Percentiles rank a stretch among this genome's conserved stretches.
Conservation (phyloP, 306 rosid species). For the Clitoria ternatea region DNA sequence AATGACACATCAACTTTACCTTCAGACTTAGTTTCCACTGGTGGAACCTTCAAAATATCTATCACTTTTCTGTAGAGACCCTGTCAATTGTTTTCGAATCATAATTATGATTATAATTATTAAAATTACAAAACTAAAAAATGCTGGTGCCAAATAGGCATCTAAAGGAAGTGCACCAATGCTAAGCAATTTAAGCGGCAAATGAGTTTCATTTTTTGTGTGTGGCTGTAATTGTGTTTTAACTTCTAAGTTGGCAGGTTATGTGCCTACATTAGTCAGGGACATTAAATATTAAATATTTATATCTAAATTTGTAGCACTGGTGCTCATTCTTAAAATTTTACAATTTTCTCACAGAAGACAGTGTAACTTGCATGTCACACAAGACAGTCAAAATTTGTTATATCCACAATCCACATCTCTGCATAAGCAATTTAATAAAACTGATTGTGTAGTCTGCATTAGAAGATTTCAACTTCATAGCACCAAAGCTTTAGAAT, state of each 20-base stretch:
- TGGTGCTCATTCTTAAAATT: background rate
- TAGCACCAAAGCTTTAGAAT: background rate
- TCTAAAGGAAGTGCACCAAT: background rate
- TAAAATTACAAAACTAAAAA: background rate
- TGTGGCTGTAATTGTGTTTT: too few relatives aligned
- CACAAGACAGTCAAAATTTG: background rate
- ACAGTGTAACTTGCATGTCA: background rate
- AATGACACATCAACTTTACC: slow-evolving; percentile 34
- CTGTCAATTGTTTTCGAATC: slow-evolving; percentile 37
- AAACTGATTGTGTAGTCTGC: background rate
- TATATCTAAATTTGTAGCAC: background rate
- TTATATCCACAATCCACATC: background rate
- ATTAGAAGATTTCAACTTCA: background rate
- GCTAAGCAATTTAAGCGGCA: background rate
- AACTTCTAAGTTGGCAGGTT: background rate
- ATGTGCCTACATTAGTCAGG: background rate
- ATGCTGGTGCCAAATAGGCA: background rate
- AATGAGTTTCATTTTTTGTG: too few relatives aligned
- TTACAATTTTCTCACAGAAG: background rate
- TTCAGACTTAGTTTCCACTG: slow-evolving; percentile 43
- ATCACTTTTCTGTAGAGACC: slow-evolving; percentile 79
- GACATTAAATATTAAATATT: background rate
- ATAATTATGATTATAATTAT: background rate
- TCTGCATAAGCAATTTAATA: background rate
- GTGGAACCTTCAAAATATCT: slow-evolving; percentile 75